These are phyloP conservation scores for Nyssa sinensis DNA, from an alignment of 148 eudicot genomes.

Conservation along the genomic window DNA sequence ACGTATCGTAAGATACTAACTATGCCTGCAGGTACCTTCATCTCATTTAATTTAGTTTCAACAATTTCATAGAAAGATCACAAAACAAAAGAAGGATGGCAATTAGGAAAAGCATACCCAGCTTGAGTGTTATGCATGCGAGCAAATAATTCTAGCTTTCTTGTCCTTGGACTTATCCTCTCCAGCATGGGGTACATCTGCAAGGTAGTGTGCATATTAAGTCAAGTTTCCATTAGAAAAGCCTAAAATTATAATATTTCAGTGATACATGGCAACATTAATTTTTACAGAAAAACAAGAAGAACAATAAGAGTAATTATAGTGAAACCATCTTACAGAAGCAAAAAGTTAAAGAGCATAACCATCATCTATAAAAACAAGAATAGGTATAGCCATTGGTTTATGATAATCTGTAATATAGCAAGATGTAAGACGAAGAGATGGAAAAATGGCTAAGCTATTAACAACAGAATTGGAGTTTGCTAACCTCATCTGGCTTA, in stretches of 20 bases:
- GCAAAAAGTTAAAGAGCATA: background rate
- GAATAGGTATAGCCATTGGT: background rate
- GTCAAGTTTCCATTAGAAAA: background rate
- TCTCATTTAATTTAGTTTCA: background rate
- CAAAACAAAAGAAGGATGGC: background rate
- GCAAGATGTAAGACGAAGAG: constrained; percentile 8
- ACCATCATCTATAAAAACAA: background rate
- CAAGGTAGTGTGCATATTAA: constrained; percentile 14
- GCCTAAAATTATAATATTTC: too few relatives aligned
- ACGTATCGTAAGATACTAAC: too few relatives aligned
- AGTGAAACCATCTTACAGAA: too few relatives aligned
- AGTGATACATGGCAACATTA: background rate
- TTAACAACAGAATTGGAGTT: background rate
- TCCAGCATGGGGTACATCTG: constrained; percentile 98
- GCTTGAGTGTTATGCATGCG: constrained; percentile 96
- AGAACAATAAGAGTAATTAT: background rate
- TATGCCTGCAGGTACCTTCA: background rate
- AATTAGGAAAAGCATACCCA: constrained; percentile 57
- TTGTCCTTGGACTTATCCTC: constrained; percentile 90
- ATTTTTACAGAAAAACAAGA: too few relatives aligned
- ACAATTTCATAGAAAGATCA: background rate
- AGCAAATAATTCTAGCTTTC: constrained; percentile 94
- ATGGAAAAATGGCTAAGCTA: background rate
- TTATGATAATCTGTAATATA: background rate
- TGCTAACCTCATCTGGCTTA: constrained; percentile 88